phyloP scores from a whole-genome alignment of 768 basidiomycete genomes.

The Hygrophorus russula region DNA sequence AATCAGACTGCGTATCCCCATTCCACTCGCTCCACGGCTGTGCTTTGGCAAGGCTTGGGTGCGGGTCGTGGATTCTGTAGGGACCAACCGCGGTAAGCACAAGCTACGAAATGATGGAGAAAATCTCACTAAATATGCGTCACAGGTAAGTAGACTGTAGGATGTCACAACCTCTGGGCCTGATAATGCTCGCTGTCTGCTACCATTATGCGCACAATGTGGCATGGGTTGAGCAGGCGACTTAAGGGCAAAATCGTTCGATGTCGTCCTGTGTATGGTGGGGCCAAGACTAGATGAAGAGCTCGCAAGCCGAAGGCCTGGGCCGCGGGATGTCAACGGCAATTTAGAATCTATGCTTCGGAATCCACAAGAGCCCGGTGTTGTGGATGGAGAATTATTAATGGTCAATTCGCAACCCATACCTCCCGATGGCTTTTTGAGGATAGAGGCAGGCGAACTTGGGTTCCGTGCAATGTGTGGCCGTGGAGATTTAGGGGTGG shows the following conservation, averaged over 20 bases:
- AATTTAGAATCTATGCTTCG: no score
- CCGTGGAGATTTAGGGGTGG: slow-evolving; percentile 17
- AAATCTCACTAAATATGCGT: slow-evolving; percentile 2
- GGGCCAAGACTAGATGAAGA: slow-evolving; percentile 13
- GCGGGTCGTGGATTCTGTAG: slow-evolving; percentile 3
- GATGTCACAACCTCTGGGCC: not conserved
- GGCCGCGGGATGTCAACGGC: not conserved
- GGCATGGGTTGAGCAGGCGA: no score
- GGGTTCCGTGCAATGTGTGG: slow-evolving; percentile 8
- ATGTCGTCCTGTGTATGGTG: slow-evolving; percentile 15
- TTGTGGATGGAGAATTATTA: slow-evolving; percentile 20
- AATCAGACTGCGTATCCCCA: slow-evolving; percentile 34
- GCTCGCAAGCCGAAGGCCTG: slow-evolving; percentile 12
- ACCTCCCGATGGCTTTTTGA: slow-evolving; percentile 11
- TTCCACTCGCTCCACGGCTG: slow-evolving; percentile 17
- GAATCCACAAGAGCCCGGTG: slow-evolving; percentile 8
- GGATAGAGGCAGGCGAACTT: slow-evolving; percentile 10
- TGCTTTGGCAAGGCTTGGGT: not conserved
- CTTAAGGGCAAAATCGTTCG: no score
- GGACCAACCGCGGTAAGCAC: not conserved
- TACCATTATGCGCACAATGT: no score
- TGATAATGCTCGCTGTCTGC: slow-evolving; percentile 1
- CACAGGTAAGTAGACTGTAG: not conserved
- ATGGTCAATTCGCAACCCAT: not conserved
- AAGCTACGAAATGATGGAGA: not conserved